Evolutionary conservation across 108 stramenopile species (phyloP).

Genomic region (Fistulifera solaris): DNA sequence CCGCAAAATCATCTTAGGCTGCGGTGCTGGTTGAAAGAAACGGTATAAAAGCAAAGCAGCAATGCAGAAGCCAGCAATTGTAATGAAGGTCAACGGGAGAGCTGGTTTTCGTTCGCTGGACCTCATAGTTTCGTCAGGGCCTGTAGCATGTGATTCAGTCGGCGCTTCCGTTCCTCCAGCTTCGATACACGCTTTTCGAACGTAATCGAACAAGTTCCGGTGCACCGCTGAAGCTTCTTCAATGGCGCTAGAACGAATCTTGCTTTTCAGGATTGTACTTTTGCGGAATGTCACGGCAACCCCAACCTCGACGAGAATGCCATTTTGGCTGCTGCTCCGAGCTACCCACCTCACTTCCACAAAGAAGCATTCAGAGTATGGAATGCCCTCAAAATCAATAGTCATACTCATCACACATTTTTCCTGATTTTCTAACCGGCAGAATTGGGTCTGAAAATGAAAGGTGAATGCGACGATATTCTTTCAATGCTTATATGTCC

Average conservation of each 20-base stretch:
- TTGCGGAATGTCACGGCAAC: constrained; percentile 69
- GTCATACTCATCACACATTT: constrained; percentile 56
- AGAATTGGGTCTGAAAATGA: constrained; percentile 52
- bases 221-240: constrained; percentile 61
- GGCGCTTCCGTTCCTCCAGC: constrained; percentile 8
- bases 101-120: no score
- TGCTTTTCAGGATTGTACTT: constrained; percentile 56
- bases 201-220: constrained; percentile 49
- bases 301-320: constrained; percentile 62
- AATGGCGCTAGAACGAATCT: constrained; percentile 61
- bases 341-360: constrained; percentile 82
- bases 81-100: background rate
- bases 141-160: no score
- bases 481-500: no score
- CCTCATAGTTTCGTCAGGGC: no score
- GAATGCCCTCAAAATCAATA: constrained; percentile 72
- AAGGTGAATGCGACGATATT: no score
- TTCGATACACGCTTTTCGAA: constrained; percentile 27
- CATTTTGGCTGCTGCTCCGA: constrained; percentile 31
- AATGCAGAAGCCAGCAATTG: background rate
- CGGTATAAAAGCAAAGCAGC: background rate
- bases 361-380: constrained; percentile 68
- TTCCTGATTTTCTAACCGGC: constrained; percentile 51
- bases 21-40: no score
- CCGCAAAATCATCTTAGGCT: background rate